Conservation (phyloP, 2,329 filamentous ascomycete species). For the Xylaria sp. region DNA sequence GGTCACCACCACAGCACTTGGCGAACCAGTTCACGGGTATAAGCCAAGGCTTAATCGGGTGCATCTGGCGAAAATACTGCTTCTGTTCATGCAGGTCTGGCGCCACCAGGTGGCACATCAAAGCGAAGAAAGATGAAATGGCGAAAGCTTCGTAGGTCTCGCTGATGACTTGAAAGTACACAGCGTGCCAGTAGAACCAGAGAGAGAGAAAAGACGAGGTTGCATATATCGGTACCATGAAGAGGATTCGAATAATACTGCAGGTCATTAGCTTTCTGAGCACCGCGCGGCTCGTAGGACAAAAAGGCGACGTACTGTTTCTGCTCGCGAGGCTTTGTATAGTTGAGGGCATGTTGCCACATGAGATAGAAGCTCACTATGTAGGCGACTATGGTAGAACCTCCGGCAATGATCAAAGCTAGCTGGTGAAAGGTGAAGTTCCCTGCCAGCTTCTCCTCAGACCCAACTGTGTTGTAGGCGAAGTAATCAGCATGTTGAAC, state of each 20-base stretch:
- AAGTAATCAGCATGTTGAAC: constrained; percentile 45
- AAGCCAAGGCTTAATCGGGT: constrained; percentile 76
- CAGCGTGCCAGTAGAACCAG: constrained; percentile 77
- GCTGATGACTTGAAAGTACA: constrained; percentile 84
- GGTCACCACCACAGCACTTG: constrained; percentile 75
- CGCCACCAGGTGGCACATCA: constrained; percentile 83
- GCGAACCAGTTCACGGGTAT: constrained; percentile 77
- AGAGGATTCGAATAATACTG: constrained; percentile 82
- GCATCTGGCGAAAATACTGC: constrained; percentile 77
- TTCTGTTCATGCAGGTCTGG: constrained; percentile 84
- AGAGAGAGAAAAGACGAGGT: constrained; percentile 79
- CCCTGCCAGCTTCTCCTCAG: constrained; percentile 61
- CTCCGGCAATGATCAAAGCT: constrained; percentile 62
- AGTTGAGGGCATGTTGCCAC: constrained; percentile 68
- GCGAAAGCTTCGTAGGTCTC: constrained; percentile 92
- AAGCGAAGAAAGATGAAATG: constrained; percentile 85
- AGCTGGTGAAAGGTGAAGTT: constrained; percentile 65
- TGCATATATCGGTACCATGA: constrained; percentile 87
- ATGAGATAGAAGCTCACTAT: constrained; percentile 66
- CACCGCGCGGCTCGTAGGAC: constrained; percentile 3
- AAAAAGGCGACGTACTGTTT: constrained; percentile 55
- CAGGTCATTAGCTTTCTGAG: constrained; percentile 53
- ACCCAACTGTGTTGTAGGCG: constrained; percentile 53
- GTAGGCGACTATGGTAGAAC: constrained; percentile 62
- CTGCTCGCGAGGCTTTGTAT: constrained; percentile 70